A percentile compares a stretch with the other conserved stretches of the same genome.
These are phyloP conservation scores for Coemansia sp. DNA, from an alignment of 192 early-diverging fungal species.

Conservation along the genomic window DNA sequence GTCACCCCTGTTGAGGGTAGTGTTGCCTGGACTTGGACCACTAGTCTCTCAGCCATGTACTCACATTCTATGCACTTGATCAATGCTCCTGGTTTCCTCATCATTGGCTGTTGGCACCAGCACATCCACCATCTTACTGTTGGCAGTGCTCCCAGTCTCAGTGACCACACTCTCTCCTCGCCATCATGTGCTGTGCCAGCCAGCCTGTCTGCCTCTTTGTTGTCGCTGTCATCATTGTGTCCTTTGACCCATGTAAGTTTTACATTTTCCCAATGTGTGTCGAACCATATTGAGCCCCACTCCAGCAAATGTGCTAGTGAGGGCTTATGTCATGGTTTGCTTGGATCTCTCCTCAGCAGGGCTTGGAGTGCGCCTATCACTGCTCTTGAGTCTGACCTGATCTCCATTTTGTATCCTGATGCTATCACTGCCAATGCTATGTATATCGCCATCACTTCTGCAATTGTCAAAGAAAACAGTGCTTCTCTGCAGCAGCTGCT, in stretches of 20 bases:
- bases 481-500: not conserved
- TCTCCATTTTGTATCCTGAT: not conserved
- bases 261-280: not conserved
- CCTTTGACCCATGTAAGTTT: not conserved
- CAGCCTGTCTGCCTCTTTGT: not conserved
- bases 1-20: not conserved
- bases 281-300: not conserved
- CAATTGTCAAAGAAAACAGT: not conserved
- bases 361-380: not conserved
- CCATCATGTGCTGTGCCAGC: not conserved
- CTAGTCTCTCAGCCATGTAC: not conserved
- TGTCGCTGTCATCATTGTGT: not conserved
- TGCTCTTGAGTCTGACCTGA: not conserved
- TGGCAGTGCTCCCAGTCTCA: not conserved
- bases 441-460: not conserved
- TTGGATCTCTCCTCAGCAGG: not conserved
- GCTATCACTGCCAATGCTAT: not conserved
- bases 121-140: not conserved
- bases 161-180: not conserved
- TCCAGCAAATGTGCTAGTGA: not conserved
- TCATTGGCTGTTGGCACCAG: not conserved
- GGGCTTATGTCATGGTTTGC: not conserved
- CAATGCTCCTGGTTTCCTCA: not conserved
- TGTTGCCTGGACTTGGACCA: not conserved
- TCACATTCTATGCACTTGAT: not conserved